These are phyloP conservation scores for Cryptosporidium sp. DNA, from an alignment of 169 alveolate genomes.

Conservation along the genomic window DNA sequence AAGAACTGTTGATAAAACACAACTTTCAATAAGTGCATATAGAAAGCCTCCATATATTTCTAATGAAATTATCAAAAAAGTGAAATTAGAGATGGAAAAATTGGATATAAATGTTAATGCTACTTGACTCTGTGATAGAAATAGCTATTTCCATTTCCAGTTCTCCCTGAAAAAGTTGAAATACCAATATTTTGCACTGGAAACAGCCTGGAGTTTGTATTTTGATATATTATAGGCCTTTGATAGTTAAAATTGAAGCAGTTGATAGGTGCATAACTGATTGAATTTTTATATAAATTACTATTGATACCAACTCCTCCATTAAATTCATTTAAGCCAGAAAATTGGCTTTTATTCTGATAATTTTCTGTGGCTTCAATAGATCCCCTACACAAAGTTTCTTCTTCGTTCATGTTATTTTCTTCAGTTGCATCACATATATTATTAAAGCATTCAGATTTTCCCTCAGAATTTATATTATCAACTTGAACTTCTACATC, in stretches of 20 bases:
- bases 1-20: conserved; percentile 2
- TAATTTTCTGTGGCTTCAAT: background rate
- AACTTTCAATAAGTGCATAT: conserved; percentile 23
- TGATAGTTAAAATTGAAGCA: background rate
- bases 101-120: conserved; percentile 2
- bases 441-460: background rate
- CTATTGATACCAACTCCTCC: background rate
- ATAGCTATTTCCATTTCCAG: background rate
- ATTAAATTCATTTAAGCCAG: background rate
- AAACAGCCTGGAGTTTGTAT: background rate
- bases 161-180: background rate
- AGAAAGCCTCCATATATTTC: conserved; percentile 54
- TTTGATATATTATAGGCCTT: background rate
- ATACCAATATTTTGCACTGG: background rate
- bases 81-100: conserved; percentile 46
- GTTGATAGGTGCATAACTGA: background rate
- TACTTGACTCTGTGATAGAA: background rate
- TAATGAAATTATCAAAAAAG: conserved; percentile 45
- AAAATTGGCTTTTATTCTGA: background rate
- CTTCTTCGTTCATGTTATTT: background rate
- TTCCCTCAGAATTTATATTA: background rate
- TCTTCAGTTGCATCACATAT: background rate
- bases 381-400: background rate
- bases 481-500: conserved; percentile 58
- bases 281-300: background rate